A percentile compares a stretch with the other conserved stretches of the same genome.
Conservation (phyloP, 345 rosid genomes). For the Lepidium didymum region DNA sequence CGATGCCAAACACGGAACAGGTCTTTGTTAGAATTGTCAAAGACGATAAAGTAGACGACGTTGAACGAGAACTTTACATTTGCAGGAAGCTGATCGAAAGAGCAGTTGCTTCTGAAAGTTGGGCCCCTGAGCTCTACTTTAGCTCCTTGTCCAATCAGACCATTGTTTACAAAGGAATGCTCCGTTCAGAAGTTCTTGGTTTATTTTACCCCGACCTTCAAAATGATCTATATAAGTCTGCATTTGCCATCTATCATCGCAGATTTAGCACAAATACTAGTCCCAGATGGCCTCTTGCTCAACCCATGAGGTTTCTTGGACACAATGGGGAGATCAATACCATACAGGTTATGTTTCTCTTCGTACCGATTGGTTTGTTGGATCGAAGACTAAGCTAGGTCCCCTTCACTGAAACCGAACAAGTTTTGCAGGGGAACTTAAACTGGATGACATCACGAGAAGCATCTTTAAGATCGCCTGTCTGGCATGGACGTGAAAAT, state of each 20-base stretch:
- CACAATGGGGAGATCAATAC: conserved; percentile 99
- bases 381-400: neutral
- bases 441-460: conserved; percentile 99
- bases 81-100: conserved; percentile 93
- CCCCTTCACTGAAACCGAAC: conserved; percentile 14
- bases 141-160: conserved; percentile 97
- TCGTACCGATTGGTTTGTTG: conserved; percentile 3
- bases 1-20: conserved; percentile 92
- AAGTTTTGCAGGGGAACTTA: conserved; percentile 73
- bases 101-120: conserved; percentile 52
- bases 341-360: conserved; percentile 60
- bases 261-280: conserved; percentile 97
- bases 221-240: conserved; percentile 62
- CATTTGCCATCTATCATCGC: conserved; percentile 95
- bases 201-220: conserved; percentile 79
- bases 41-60: conserved; percentile 81
- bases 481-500: conserved; percentile 94
- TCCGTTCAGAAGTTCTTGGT: conserved; percentile 96
- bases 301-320: conserved; percentile 99
- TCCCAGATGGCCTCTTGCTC: conserved; percentile 99
- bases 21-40: conserved; percentile 87
- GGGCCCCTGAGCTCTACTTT: conserved; percentile 89
- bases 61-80: conserved; percentile 93
- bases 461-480: conserved; percentile 77
- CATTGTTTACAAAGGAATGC: conserved; percentile 97